Evolutionary conservation across 768 basidiomycete species (phyloP).

Genomic region (Tricholoma matsutake): DNA sequence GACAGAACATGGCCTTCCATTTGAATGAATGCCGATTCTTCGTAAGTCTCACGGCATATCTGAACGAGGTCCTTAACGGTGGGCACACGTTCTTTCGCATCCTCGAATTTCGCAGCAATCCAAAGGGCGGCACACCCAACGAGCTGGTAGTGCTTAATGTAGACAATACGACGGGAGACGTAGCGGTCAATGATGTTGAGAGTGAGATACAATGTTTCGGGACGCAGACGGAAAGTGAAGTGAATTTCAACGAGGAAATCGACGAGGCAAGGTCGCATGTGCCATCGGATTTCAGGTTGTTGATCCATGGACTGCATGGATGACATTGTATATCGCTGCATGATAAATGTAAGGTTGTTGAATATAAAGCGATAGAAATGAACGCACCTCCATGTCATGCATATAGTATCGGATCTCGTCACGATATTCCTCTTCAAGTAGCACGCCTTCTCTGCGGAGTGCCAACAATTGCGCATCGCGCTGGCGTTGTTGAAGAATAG

Average conservation of each 20-base stretch:
- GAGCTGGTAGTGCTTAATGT: slow-evolving; percentile 98
- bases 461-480: slow-evolving; percentile 68
- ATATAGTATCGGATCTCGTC: slow-evolving; percentile 93
- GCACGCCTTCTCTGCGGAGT: slow-evolving; percentile 66
- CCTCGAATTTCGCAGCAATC: slow-evolving; percentile 99
- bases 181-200: slow-evolving; percentile 99
- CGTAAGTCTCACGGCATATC: slow-evolving; percentile 95
- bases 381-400: slow-evolving; percentile 96
- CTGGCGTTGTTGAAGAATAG: slow-evolving; percentile 60
- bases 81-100: slow-evolving; percentile 97
- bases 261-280: slow-evolving; percentile 98
- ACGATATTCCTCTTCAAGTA: slow-evolving; percentile 93
- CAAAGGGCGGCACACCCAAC: slow-evolving; percentile 98
- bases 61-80: slow-evolving; percentile 91
- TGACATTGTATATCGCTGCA: slow-evolving; percentile 74
- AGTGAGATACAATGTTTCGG: slow-evolving; percentile 97
- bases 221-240: slow-evolving; percentile 94
- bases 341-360: background rate
- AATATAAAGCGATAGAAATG: slow-evolving; percentile 18
- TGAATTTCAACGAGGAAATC: slow-evolving; percentile 99
- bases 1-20: slow-evolving; percentile 98
- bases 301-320: slow-evolving; percentile 97
- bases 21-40: slow-evolving; percentile 96
- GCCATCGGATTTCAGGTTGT: slow-evolving; percentile 98
- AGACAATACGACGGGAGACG: slow-evolving; percentile 96